phyloP scores from a whole-genome alignment of 1,284 basidiomycete genomes.

The Trametes polyzona region DNA sequence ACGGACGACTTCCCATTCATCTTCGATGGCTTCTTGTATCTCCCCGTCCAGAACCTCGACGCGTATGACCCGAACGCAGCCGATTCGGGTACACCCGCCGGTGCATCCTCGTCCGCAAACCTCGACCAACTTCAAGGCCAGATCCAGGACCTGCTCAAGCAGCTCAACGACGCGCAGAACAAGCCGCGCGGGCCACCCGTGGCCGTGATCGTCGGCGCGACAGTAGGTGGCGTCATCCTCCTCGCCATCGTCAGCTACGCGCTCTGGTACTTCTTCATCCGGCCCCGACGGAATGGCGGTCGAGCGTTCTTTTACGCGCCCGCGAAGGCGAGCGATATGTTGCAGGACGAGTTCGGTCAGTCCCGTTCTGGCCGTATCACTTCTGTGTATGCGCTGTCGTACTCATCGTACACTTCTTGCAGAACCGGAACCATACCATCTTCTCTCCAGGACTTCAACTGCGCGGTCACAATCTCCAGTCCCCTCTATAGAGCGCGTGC shows the following conservation, averaged over 20 bases:
- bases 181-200: background rate
- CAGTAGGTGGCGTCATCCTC: background rate
- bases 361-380: background rate
- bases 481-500: no score
- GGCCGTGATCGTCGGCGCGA: background rate
- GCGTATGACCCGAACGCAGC: background rate
- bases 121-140: background rate
- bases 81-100: background rate
- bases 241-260: background rate
- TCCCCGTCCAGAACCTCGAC: background rate
- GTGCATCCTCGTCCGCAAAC: background rate
- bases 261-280: background rate
- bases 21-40: background rate
- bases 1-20: background rate
- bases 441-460: no score
- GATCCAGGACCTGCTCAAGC: background rate
- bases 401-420: background rate
- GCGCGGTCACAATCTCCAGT: no score
- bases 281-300: background rate
- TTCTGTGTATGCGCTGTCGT: background rate
- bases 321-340: background rate
- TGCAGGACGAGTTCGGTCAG: background rate
- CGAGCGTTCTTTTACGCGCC: conserved; percentile 2
- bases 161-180: background rate
- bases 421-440: background rate